phyloP scores from a whole-genome alignment of 2,329 filamentous ascomycete genomes.

The Beauveria sp. region DNA sequence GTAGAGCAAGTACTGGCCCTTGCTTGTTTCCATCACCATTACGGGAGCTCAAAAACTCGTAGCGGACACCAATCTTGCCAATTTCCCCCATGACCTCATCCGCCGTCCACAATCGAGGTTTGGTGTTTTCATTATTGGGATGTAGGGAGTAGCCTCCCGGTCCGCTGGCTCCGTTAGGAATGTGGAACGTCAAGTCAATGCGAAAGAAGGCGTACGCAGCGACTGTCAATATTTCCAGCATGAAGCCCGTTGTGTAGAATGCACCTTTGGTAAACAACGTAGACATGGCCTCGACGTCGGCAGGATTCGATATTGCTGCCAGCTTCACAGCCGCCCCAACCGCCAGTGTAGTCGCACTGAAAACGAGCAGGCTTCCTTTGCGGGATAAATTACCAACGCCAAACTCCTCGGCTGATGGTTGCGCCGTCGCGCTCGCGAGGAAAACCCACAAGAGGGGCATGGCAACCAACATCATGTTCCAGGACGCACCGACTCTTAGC shows the following conservation, averaged over 20 bases:
- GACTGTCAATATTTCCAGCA: slow-evolving; percentile 23
- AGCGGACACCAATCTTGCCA: not conserved
- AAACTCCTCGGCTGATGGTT: slow-evolving; percentile 24
- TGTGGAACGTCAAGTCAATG: slow-evolving; percentile 23
- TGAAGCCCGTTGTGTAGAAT: slow-evolving; percentile 29
- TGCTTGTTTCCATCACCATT: not conserved
- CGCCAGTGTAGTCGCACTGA: slow-evolving; percentile 14
- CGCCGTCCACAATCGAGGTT: not conserved
- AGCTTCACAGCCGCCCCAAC: slow-evolving; percentile 18
- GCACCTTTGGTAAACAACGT: slow-evolving; percentile 24
- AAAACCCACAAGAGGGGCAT: slow-evolving; percentile 19
- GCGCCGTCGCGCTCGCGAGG: slow-evolving; percentile 18
- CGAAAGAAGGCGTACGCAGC: slow-evolving; percentile 20
- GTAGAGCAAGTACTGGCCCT: not conserved
- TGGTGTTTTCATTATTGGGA: not conserved
- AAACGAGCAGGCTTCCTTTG: slow-evolving; percentile 23
- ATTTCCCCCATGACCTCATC: not conserved
- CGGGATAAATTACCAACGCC: slow-evolving; percentile 22
- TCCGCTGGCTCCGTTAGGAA: slow-evolving; percentile 20
- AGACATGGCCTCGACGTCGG: slow-evolving; percentile 13
- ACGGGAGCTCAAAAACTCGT: not conserved
- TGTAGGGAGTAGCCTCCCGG: not conserved
- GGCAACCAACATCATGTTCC: slow-evolving; percentile 17
- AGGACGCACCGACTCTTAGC: slow-evolving; percentile 17
- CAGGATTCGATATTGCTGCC: not conserved